These are phyloP conservation scores for Terfezia boudieri DNA, from an alignment of 495 filamentous ascomycete genomes.

Conservation along the genomic window DNA sequence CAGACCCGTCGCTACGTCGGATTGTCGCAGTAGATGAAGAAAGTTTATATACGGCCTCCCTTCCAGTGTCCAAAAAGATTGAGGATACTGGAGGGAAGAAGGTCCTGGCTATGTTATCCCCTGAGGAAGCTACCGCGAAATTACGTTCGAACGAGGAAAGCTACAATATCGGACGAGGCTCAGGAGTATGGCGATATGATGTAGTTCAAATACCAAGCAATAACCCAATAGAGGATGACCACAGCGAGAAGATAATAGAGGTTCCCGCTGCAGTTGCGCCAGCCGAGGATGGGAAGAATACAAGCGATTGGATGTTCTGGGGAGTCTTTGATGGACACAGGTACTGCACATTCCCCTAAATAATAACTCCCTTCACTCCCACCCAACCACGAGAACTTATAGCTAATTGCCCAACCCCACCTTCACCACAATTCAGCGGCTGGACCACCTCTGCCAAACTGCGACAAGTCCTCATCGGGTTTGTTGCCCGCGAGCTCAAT, in stretches of 20 bases:
- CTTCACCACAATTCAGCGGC: conserved; percentile 30
- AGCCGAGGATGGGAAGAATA: conserved; percentile 23
- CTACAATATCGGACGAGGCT: conserved; percentile 69
- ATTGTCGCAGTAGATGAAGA: conserved; percentile 63
- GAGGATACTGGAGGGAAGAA: conserved; percentile 54
- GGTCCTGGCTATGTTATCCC: conserved; percentile 84
- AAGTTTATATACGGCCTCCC: conserved; percentile 58
- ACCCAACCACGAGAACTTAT: background rate
- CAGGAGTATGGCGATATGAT: conserved; percentile 87
- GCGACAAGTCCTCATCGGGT: conserved; percentile 71
- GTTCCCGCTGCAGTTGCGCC: conserved; percentile 37
- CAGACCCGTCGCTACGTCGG: conserved; percentile 14
- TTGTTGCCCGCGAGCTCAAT: conserved; percentile 87
- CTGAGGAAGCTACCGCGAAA: conserved; percentile 80
- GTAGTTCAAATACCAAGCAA: conserved; percentile 89
- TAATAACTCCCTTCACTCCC: background rate
- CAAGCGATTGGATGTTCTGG: conserved; percentile 99
- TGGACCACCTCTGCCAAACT: conserved; percentile 98
- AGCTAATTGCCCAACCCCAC: conserved; percentile 1
- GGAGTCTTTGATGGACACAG: conserved; percentile 94
- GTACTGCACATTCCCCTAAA: conserved; percentile 23
- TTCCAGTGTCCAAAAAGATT: conserved; percentile 64
- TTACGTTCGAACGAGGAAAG: conserved; percentile 75
- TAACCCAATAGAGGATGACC: conserved; percentile 95
- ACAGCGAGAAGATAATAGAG: conserved; percentile 91